Conservation (phyloP, 2,329 filamentous ascomycete genomes). For the Xylariaceae sp. region DNA sequence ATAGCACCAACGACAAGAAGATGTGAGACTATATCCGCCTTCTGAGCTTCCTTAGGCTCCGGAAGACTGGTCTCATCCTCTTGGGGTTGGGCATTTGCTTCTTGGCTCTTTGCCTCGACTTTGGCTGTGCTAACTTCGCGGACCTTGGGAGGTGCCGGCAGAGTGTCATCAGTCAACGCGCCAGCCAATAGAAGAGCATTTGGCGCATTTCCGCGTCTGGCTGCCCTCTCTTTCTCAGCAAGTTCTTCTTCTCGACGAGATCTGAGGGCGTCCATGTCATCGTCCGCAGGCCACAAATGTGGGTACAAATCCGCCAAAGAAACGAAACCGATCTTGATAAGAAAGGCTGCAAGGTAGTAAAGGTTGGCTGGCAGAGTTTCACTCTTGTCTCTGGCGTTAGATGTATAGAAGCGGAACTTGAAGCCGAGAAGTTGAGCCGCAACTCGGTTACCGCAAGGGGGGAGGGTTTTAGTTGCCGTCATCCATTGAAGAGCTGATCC, state of each 20-base stretch:
- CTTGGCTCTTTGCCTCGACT: constrained; percentile 46
- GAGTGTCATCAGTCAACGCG: constrained; percentile 76
- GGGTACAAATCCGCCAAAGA: constrained; percentile 86
- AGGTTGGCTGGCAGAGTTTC: constrained; percentile 87
- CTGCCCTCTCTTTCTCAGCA: constrained; percentile 68
- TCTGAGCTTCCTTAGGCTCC: constrained; percentile 74
- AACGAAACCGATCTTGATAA: constrained; percentile 97
- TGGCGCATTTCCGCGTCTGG: constrained; percentile 62
- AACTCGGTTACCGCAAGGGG: constrained; percentile 79
- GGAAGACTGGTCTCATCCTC: constrained; percentile 51
- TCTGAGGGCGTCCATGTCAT: constrained; percentile 71
- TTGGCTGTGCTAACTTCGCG: constrained; percentile 50
- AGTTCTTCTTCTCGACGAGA: constrained; percentile 68
- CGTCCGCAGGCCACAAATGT: constrained; percentile 81
- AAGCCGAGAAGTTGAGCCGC: constrained; percentile 94
- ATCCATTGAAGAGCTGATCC: constrained; percentile 60
- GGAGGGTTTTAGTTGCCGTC: constrained; percentile 70
- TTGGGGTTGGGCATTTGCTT: constrained; percentile 40
- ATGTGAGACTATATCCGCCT: constrained; percentile 76
- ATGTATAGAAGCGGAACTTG: constrained; percentile 93
- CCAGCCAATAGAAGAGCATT: constrained; percentile 88
- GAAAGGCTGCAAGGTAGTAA: constrained; percentile 81
- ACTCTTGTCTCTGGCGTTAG: constrained; percentile 63
- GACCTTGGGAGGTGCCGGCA: constrained; percentile 43
- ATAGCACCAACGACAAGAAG: constrained; percentile 86